Evolutionary conservation across 2,329 filamentous ascomycete genomes (phyloP).

Genomic region (Dactylellina cionopaga): DNA sequence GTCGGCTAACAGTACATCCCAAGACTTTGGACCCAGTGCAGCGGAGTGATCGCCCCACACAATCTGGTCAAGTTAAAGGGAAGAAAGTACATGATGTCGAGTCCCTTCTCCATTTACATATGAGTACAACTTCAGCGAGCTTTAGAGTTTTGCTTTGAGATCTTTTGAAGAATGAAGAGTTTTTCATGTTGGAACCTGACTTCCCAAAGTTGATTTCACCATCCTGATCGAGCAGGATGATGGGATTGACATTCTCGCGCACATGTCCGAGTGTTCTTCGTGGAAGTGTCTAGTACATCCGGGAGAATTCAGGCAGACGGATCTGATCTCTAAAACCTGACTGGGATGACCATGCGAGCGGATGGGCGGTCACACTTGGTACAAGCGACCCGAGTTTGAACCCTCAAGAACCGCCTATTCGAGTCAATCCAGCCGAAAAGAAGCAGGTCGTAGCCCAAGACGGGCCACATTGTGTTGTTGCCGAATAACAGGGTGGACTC

Average conservation of each 20-base stretch:
- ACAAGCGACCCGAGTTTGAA: slow-evolving; percentile 1
- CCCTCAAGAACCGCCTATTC: not conserved
- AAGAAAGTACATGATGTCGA: too few species aligned
- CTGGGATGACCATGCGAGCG: slow-evolving; percentile 10
- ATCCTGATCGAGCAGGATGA: not conserved
- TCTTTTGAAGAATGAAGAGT: too few species aligned
- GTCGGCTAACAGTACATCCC: slow-evolving; percentile 9
- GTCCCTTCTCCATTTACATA: too few species aligned
- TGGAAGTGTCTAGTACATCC: not conserved
- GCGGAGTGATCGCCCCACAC: not conserved
- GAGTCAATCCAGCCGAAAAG: slow-evolving; percentile 14
- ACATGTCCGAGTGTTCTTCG: not conserved
- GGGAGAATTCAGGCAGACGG: slow-evolving; percentile 23
- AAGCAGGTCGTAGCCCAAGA: slow-evolving; percentile 22
- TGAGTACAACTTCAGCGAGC: too few species aligned
- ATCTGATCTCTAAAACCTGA: not conserved
- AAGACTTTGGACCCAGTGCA: slow-evolving; percentile 8
- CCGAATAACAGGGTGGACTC: too few species aligned
- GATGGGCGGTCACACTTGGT: too few species aligned
- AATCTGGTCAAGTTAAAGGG: not conserved
- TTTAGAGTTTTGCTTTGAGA: too few species aligned
- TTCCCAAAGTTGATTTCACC: slow-evolving; percentile 2
- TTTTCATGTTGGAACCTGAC: slow-evolving; percentile 11
- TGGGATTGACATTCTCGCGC: not conserved
- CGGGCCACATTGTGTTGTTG: too few species aligned